Evolutionary conservation across 208 protist genomes (phyloP).

Genomic region (Leishmania arabica): DNA sequence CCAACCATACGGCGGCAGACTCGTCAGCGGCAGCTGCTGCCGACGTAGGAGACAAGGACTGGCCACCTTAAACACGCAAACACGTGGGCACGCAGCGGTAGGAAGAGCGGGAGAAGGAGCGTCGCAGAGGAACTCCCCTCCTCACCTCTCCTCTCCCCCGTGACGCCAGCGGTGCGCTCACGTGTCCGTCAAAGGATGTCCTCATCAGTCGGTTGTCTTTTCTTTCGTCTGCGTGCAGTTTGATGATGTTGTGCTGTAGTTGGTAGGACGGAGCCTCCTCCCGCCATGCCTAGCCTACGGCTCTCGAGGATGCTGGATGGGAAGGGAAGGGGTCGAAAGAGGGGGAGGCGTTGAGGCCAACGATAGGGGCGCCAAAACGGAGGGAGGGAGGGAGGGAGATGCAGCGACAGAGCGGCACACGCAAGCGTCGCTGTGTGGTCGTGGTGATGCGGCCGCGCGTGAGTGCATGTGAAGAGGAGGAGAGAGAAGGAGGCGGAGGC

Average conservation of each 20-base stretch:
- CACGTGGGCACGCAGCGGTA: background rate
- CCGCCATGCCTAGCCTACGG: background rate
- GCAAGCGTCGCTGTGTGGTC: background rate
- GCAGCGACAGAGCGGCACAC: background rate
- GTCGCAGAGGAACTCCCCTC: background rate
- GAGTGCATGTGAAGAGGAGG: background rate
- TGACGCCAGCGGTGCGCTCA: background rate
- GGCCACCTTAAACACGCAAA: background rate
- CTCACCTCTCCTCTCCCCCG: background rate
- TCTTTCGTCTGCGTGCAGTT: background rate
- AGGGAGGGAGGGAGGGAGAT: background rate
- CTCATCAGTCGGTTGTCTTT: background rate
- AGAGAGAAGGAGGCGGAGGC: background rate
- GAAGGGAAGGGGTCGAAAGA: background rate
- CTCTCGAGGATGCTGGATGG: background rate
- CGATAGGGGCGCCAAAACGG: background rate
- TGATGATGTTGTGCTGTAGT: background rate
- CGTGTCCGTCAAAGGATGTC: background rate
- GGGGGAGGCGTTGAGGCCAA: background rate
- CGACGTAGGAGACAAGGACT: background rate
- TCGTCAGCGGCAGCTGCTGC: background rate
- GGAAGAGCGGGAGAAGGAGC: background rate
- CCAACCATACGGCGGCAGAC: background rate
- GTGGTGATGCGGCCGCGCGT: background rate
- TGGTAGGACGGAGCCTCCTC: background rate